Percentiles rank a stretch among this genome's conserved stretches.
These are phyloP conservation scores for Erysimum cheiri DNA, from an alignment of 441 rosid species.

Conservation along the genomic window DNA sequence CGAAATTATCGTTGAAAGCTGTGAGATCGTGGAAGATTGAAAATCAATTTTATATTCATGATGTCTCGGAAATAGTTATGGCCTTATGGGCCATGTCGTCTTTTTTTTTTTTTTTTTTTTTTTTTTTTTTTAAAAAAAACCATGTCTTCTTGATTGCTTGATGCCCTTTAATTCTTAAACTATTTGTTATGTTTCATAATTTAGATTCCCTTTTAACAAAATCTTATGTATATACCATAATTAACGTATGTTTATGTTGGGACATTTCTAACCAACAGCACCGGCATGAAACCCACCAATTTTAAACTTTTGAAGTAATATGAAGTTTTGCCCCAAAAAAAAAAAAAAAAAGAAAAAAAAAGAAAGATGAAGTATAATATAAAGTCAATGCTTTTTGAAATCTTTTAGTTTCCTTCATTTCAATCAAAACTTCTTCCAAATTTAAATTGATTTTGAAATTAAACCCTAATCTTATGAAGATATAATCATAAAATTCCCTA, in stretches of 20 bases:
- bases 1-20: slow-evolving; percentile 13
- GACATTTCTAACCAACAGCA: slow-evolving; percentile 8
- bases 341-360: background rate
- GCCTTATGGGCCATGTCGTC: no score
- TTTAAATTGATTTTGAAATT: no score
- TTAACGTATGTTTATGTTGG: slow-evolving; percentile 1
- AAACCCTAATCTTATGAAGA: no score
- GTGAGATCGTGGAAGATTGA: slow-evolving; percentile 28
- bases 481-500: no score
- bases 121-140: no score
- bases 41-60: slow-evolving; percentile 6
- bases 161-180: background rate
- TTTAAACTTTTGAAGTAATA: background rate
- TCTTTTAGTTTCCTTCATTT: no score
- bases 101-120: no score
- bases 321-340: background rate
- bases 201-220: slow-evolving; percentile 15
- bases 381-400: no score
- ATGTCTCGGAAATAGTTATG: slow-evolving; percentile 32
- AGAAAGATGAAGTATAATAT: background rate
- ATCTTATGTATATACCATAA: background rate
- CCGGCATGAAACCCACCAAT: slow-evolving; percentile 38
- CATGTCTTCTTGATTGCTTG: slow-evolving; percentile 28
- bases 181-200: slow-evolving; percentile 12
- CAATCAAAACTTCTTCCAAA: no score